Percentiles rank a stretch among this genome's conserved stretches.
phyloP scores from a whole-genome alignment of 2,329 filamentous ascomycete genomes.

The Clonostachys rhizophaga region DNA sequence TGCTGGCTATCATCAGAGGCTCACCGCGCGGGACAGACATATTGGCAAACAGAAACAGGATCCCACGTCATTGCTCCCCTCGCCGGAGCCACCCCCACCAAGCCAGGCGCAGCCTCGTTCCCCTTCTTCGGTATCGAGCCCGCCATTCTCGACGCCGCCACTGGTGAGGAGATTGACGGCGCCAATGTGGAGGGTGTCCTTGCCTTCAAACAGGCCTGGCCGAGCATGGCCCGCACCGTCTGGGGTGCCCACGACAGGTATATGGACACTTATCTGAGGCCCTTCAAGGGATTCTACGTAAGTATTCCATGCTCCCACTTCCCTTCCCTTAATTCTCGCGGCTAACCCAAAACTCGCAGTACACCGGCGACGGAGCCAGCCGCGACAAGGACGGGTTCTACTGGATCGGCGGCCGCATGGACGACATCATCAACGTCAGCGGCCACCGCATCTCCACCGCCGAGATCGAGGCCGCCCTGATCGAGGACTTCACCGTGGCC shows the following conservation, averaged over 20 bases:
- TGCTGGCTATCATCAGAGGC: background rate
- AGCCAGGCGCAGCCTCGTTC: constrained; percentile 91
- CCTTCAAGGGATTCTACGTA: constrained; percentile 97
- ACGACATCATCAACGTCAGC: constrained; percentile 97
- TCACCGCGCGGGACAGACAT: constrained; percentile 58
- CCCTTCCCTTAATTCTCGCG: too few species aligned
- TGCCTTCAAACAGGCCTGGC: constrained; percentile 97
- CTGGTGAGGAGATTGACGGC: constrained; percentile 85
- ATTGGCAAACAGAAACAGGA: constrained; percentile 99
- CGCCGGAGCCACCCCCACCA: constrained; percentile 89
- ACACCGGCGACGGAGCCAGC: constrained; percentile 89
- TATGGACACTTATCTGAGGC: constrained; percentile 97
- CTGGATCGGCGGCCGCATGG: constrained; percentile 98
- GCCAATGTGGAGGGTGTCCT: constrained; percentile 97
- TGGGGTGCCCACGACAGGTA: constrained; percentile 98
- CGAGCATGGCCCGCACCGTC: constrained; percentile 96
- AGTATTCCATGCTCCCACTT: constrained; percentile 22
- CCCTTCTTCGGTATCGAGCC: constrained; percentile 99
- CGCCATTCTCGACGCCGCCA: constrained; percentile 94
- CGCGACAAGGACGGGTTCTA: constrained; percentile 98
- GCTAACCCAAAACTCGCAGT: constrained; percentile 37
- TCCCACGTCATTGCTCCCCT: constrained; percentile 94
- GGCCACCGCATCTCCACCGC: constrained; percentile 97
- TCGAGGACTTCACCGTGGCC: constrained; percentile 85
- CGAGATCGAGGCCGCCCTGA: constrained; percentile 93